phyloP scores from a whole-genome alignment of 345 rosid species.

The Bretschneidera sinensis region DNA sequence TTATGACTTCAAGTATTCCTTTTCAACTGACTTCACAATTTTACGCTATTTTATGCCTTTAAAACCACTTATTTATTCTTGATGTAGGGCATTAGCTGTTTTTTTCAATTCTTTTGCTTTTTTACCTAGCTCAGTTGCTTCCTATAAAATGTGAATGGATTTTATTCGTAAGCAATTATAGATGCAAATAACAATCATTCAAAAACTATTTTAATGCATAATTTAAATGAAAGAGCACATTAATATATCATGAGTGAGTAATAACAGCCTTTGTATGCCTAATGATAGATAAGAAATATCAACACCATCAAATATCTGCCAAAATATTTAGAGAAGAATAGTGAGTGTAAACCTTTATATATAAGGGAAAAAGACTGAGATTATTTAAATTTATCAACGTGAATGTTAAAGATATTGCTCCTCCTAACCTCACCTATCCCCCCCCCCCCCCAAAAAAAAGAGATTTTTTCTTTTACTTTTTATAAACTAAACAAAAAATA shows the following conservation, averaged over 20 bases:
- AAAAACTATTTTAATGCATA: no score
- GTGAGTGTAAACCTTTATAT: background rate
- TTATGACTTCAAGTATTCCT: conserved; percentile 50
- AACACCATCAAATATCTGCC: conserved; percentile 95
- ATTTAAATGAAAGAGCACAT: conserved; percentile 40
- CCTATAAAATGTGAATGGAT: conserved; percentile 41
- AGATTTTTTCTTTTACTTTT: no score
- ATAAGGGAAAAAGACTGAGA: background rate
- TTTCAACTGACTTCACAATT: conserved; percentile 90
- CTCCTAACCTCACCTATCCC: background rate
- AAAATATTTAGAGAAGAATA: conserved; percentile 12
- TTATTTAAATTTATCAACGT: no score
- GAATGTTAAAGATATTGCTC: background rate
- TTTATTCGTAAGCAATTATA: background rate
- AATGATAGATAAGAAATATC: conserved; percentile 89
- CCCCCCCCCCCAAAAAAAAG: no score
- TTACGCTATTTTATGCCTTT: conserved; percentile 97
- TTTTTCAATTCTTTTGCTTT: conserved; percentile 93
- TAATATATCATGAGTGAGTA: conserved; percentile 93
- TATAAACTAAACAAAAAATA: no score
- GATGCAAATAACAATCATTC: no score
- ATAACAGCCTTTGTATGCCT: conserved; percentile 98
- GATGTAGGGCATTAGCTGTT: conserved; percentile 91
- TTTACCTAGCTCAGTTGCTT: conserved; percentile 98
- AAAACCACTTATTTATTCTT: conserved; percentile 91